A percentile compares a stretch with the other conserved stretches of the same genome.
These are phyloP conservation scores for Jamesozyma hellenica DNA, from an alignment of 805 yeast genomes.

Conservation along the genomic window DNA sequence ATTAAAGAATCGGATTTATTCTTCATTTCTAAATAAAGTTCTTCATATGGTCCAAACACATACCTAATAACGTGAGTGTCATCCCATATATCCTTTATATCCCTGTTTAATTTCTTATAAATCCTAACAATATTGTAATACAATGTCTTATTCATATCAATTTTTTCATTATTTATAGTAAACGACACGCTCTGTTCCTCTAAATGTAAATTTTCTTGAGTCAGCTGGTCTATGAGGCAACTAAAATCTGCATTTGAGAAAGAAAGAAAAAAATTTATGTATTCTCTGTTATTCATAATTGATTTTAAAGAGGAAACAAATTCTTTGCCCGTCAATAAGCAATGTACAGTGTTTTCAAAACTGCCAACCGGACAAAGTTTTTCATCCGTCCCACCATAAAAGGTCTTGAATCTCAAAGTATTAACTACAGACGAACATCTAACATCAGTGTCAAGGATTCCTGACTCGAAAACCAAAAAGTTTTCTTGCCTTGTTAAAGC, in stretches of 20 bases:
- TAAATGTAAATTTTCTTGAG: background rate
- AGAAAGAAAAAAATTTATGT: background rate
- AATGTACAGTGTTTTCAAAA: background rate
- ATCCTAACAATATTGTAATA: constrained; percentile 63
- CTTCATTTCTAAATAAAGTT: background rate
- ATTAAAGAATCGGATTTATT: constrained; percentile 25
- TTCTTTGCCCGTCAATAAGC: background rate
- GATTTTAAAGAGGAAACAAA: background rate
- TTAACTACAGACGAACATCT: constrained; percentile 58
- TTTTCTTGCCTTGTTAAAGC: constrained; percentile 64
- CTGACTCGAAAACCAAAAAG: constrained; percentile 45
- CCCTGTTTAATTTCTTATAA: constrained; percentile 31
- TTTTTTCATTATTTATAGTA: background rate
- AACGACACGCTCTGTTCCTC: background rate
- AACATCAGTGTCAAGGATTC: constrained; percentile 32
- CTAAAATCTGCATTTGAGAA: background rate
- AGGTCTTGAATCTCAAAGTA: constrained; percentile 49
- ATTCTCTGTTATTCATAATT: background rate
- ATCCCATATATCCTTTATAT: constrained; percentile 48
- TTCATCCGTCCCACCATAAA: constrained; percentile 39
- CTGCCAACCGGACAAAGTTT: constrained; percentile 34
- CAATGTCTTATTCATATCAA: constrained; percentile 47
- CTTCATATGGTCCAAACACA: constrained; percentile 11
- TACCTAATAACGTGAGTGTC: constrained; percentile 43
- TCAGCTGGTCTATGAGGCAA: background rate